Conservation (phyloP, 441 rosid genomes). For the Geranium incanum region DNA sequence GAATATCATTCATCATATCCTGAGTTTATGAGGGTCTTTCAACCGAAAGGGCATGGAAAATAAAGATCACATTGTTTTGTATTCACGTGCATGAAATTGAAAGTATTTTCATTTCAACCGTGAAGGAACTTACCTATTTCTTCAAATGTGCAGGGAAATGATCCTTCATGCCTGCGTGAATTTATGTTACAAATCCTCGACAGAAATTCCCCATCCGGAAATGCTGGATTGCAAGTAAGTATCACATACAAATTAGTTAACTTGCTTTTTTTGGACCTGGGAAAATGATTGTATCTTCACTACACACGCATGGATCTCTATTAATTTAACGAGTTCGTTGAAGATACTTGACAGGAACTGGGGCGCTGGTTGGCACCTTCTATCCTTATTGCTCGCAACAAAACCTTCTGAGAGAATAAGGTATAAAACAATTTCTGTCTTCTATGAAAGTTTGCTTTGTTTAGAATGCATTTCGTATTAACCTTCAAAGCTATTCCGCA, state of each 20-base stretch:
- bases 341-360: conserved; percentile 95
- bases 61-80: background rate
- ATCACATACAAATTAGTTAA: background rate
- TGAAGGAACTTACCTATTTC: conserved; percentile 15
- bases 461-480: background rate
- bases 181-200: conserved; percentile 54
- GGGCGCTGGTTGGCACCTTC: conserved; percentile 96
- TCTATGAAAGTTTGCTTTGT: background rate
- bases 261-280: background rate
- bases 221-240: conserved; percentile 71
- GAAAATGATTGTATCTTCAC: background rate
- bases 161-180: conserved; percentile 86
- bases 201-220: conserved; percentile 62
- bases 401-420: conserved; percentile 76
- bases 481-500: conserved; percentile 24
- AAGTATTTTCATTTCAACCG: background rate
- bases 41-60: background rate
- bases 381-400: conserved; percentile 70
- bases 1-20: background rate
- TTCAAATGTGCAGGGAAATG: conserved; percentile 57
- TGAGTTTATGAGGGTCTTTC: background rate
- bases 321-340: conserved; percentile 16
- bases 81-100: conserved; percentile 7
- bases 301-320: background rate
- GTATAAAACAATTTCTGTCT: conserved; percentile 23